Percentiles rank a stretch among this genome's conserved stretches.
Evolutionary conservation across 441 rosid genomes (phyloP).

Genomic region (Adansonia gregorii): DNA sequence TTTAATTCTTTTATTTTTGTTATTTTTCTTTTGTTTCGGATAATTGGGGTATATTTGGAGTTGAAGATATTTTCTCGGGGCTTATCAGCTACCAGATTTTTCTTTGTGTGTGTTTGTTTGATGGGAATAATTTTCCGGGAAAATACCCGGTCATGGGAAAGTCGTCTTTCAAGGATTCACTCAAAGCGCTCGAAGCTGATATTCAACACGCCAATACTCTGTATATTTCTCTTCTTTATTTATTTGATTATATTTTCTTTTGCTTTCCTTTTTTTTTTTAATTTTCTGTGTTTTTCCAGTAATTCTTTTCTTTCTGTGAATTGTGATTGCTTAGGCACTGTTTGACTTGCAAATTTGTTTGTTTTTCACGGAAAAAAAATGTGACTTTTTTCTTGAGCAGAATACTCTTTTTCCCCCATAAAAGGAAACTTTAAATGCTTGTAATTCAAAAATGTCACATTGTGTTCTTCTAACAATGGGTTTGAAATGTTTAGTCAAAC

Average conservation of each 20-base stretch:
- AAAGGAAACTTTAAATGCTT: background rate
- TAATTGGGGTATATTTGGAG: no score
- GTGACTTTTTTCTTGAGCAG: background rate
- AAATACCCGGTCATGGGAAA: background rate
- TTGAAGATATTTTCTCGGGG: no score
- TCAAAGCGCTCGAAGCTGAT: slow-evolving; percentile 13
- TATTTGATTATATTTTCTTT: background rate
- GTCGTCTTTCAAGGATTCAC: background rate
- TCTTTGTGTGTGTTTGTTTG: background rate
- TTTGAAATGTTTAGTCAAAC: background rate
- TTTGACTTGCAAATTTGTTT: background rate
- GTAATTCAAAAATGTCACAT: background rate
- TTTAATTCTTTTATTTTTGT: no score
- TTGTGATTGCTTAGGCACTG: background rate
- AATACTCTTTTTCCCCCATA: background rate
- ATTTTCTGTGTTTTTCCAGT: background rate
- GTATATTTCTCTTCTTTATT: background rate
- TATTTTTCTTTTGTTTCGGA: no score
- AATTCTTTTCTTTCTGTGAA: background rate
- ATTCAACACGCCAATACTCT: slow-evolving; percentile 8
- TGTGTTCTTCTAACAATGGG: background rate
- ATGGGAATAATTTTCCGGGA: background rate
- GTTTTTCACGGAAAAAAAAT: no score
- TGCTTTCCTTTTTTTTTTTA: no score
- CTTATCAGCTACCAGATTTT: no score